Evolutionary conservation across 1,284 basidiomycete species (phyloP), one percentile per base, ranked within the genome.

Genomic region (Ustilago nuda): DNA sequence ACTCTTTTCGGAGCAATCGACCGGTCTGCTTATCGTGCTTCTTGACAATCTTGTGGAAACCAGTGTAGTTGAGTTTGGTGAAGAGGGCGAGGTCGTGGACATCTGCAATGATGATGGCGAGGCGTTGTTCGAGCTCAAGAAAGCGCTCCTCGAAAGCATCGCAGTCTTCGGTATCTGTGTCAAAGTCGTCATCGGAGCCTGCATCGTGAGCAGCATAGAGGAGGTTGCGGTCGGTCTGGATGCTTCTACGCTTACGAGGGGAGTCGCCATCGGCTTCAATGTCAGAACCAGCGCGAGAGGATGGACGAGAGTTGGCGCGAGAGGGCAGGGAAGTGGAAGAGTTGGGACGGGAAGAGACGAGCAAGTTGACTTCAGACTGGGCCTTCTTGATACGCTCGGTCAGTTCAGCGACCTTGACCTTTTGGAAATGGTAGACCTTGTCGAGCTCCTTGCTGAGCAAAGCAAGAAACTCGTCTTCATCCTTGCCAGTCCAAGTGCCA

Each of bases 11-110:
- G 54, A 91, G 85, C 35, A 88, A 87, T 71, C 88, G 89, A n/a
- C 88, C 89, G 15, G 89, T 91, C 76, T 89, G 87, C 88, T 90
- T 90, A 85, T 93, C 93, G 85, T 94, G 93, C 91, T 94, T 94
- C 90, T 99, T 99, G 76, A 98, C 89, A 76, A 99, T 99, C 88
- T 99, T 99, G 89, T 98, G 93, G 87, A 99, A 99, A 9, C 97
- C 97, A 0, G 97, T 88, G 78, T 87, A 94, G 87, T 98, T 98
- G 76, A 98, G 90, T 87, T 98, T 98, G 93, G 78, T 84, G 87
- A 95, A 96, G 61, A 96, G 88, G 12, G 96, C 95, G 33, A 99
- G 89, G 87, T 99, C 97, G 85, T 99, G 97, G 8, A 99, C 96
- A 83, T 99, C 97, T 3, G 97, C 96, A 32, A 99, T 96, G 62